Evolutionary conservation across 345 rosid species (phyloP).

Genomic region (Alliaria petiolata): DNA sequence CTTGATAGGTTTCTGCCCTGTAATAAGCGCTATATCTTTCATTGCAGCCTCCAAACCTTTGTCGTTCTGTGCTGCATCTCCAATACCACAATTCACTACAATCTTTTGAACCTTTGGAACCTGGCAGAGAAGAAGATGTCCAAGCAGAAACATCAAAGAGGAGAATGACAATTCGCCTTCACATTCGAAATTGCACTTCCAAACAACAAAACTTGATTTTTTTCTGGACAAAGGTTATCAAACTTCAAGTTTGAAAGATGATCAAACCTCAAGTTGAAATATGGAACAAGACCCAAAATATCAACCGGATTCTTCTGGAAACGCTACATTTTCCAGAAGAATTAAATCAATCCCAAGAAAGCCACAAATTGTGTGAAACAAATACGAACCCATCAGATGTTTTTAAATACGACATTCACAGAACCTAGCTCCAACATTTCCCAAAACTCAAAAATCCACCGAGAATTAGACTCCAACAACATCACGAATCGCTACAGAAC

Average conservation of each 20-base stretch:
- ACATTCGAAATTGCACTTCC: too few relatives aligned
- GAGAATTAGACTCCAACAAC: background rate
- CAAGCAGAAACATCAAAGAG: too few relatives aligned
- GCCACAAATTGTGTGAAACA: background rate
- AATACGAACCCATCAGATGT: background rate
- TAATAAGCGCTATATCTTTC: slow-evolving; percentile 72
- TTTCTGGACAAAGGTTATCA: too few relatives aligned
- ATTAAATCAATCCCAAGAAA: background rate
- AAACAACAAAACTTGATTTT: too few relatives aligned
- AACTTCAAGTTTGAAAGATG: too few relatives aligned
- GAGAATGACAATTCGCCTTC: too few relatives aligned
- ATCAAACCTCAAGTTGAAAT: too few relatives aligned
- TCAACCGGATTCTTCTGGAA: background rate
- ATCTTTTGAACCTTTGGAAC: slow-evolving; percentile 83
- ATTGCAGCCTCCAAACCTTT: slow-evolving; percentile 89
- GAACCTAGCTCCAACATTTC: background rate
- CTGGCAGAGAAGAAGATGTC: slow-evolving; percentile 25
- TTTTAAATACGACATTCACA: background rate
- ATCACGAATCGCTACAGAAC: background rate
- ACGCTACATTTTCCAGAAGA: background rate
- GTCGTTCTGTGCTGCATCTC: slow-evolving; percentile 88
- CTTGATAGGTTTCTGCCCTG: slow-evolving; percentile 87
- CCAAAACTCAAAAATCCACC: background rate
- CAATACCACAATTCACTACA: slow-evolving; percentile 95
- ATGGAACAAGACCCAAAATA: background rate